Base-by-base conservation (phyloP, 192 early-diverging fungal species). In the Coemansia sp. region DNA sequence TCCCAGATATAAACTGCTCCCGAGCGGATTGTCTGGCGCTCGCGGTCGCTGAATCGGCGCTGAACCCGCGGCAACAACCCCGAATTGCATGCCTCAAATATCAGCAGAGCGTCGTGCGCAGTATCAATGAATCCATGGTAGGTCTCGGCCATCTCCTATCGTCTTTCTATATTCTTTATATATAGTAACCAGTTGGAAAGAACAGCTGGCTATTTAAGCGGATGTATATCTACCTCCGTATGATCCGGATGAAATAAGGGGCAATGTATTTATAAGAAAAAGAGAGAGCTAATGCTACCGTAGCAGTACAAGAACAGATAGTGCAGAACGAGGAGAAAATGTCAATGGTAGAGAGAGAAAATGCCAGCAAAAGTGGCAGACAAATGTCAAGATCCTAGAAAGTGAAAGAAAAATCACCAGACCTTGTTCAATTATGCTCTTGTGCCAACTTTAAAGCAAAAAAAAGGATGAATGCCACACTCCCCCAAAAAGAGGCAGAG, bases 1-100 rank as follows among this genome's bases (percentile, higher is more conserved):
- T 94, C 92, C 89, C 93, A 96, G 46, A 91, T 88, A 75, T 93
- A 96, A 11, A 95, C 89, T 1, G 93, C 90, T 1, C 93, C 93
- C 4, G 94, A 93, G 54, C 86, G 85, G 66, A 96, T 91, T 57
- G 84, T 83, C 42, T 86, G 86, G 59, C 93, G 88, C 77, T 96
- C 94, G 51, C 90, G 89, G 45, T 94, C 92, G 25, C 91, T 89
- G 38, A 96, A 85, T 41, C 94, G 87, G 9, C 94, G 87, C 69
- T 92, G 92, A 13, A 95, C 88, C 46, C 92, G 76, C 16, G 85
- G 83, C 48, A 94, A 80, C 19, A 86, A 77, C 17, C 88, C 87
- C 20, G 79, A 64, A 68, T 91, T 90, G 68, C 92, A 94, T 6
- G 94, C 94, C 82, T 96, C 94, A 67, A 96, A 94, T 41, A 96